Evolutionary conservation across 2,329 filamentous ascomycete species (phyloP).

Genomic region (Cladosporium oxysporum): DNA sequence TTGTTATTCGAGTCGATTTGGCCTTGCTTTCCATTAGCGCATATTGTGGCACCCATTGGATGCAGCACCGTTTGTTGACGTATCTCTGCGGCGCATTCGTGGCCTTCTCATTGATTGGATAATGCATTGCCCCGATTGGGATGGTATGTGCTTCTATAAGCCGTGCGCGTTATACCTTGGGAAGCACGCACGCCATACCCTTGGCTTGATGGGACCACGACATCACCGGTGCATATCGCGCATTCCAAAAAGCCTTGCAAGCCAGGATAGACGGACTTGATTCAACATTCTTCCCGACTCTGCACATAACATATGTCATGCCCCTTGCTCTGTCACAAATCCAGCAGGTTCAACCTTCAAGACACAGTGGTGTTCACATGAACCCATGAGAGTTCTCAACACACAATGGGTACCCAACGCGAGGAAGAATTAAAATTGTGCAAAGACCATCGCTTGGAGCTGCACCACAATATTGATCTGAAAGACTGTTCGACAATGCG

Average conservation of each 20-base stretch:
- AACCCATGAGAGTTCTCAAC: neutral
- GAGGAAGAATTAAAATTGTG: no score
- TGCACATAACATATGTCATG: neutral
- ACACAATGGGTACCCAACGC: neutral
- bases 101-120: neutral
- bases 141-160: neutral
- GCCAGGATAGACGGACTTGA: neutral
- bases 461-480: neutral
- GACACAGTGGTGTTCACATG: no score
- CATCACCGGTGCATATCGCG: neutral
- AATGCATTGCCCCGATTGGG: neutral
- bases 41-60: neutral
- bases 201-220: neutral
- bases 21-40: neutral
- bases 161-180: neutral
- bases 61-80: constrained; percentile 9
- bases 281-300: neutral
- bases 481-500: neutral
- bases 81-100: neutral
- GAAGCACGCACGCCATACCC: neutral
- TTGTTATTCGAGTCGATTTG: neutral
- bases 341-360: neutral
- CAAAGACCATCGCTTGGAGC: neutral
- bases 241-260: neutral
- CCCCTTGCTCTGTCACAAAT: neutral